Evolutionary conservation across 768 basidiomycete species (phyloP).

Genomic region (Lentinula sp.): DNA sequence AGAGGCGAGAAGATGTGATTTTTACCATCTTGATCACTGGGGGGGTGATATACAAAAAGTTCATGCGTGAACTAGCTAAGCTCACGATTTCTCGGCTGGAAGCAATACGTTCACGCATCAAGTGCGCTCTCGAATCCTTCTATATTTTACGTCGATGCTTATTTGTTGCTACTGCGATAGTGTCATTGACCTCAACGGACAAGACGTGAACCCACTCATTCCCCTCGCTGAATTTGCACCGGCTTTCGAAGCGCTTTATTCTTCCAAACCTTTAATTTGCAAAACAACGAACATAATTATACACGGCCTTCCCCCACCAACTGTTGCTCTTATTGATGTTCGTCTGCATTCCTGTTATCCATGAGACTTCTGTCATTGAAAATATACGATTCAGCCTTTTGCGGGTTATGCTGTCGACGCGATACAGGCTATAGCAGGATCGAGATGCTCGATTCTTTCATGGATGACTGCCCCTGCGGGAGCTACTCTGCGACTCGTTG

Average conservation of each 20-base stretch:
- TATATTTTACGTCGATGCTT: background rate
- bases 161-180: background rate
- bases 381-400: background rate
- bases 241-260: background rate
- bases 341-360: background rate
- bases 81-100: background rate
- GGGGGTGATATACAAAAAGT: background rate
- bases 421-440: background rate
- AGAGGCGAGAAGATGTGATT: background rate
- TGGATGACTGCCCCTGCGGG: constrained; percentile 6
- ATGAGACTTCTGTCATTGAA: background rate
- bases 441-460: background rate
- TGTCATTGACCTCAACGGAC: background rate
- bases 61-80: background rate
- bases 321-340: constrained; percentile 2
- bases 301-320: background rate
- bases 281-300: background rate
- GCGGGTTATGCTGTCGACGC: background rate
- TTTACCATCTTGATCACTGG: background rate
- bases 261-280: background rate
- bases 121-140: background rate
- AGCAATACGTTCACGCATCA: background rate
- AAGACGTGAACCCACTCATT: background rate
- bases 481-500: background rate
- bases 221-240: background rate